Conservation (phyloP, 768 basidiomycete genomes). For the Tricholomella constricta region DNA sequence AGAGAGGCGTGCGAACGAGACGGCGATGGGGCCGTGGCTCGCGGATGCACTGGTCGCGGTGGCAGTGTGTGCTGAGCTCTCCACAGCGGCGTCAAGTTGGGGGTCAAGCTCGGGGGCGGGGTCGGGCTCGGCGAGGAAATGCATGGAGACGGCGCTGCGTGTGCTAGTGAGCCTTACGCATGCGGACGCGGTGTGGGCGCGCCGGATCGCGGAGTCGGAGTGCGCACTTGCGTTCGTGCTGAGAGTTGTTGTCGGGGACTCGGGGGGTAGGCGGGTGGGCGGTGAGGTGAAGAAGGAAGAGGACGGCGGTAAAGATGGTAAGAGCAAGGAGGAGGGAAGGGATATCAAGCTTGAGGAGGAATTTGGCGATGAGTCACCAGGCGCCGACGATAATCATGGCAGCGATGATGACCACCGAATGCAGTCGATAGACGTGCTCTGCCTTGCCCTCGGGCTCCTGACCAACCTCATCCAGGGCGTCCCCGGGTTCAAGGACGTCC, state of each 20-base stretch:
- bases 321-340: constrained; percentile 20
- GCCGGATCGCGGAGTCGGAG: constrained; percentile 48
- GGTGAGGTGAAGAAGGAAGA: constrained; percentile 8
- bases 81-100: background rate
- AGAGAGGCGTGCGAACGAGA: constrained; percentile 10
- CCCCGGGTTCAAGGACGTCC: constrained; percentile 45
- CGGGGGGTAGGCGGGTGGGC: constrained; percentile 6
- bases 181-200: constrained; percentile 57
- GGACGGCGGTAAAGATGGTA: constrained; percentile 9
- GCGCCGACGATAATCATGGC: too few species aligned
- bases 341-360: background rate
- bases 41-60: constrained; percentile 51
- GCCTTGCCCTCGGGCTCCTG: constrained; percentile 72
- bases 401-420: constrained; percentile 28
- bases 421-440: constrained; percentile 66
- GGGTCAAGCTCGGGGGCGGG: constrained; percentile 9
- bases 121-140: constrained; percentile 35
- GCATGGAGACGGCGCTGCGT: constrained; percentile 59
- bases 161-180: constrained; percentile 76
- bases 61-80: constrained; percentile 49
- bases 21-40: constrained; percentile 40
- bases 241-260: constrained; percentile 37
- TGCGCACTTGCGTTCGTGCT: constrained; percentile 49
- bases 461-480: constrained; percentile 73
- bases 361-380: constrained; percentile 7